A percentile compares a stretch with the other conserved stretches of the same genome.
Evolutionary conservation across 768 basidiomycete genomes (phyloP).

Genomic region (Leccinellum albellum): DNA sequence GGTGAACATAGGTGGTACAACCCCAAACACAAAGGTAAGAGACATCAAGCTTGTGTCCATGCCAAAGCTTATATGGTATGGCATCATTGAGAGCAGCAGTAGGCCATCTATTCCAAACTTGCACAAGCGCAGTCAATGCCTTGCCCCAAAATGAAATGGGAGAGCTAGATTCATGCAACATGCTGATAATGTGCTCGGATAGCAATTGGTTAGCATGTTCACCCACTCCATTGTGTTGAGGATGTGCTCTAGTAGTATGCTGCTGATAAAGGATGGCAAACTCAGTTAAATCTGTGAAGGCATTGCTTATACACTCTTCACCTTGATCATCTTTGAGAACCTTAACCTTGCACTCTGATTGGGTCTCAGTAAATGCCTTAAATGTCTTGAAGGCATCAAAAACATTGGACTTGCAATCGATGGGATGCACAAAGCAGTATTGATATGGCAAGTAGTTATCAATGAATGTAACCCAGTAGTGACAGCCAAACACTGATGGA

Average conservation of each 20-base stretch:
- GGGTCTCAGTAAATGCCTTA: constrained; percentile 32
- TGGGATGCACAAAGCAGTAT: constrained; percentile 18
- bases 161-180: no score
- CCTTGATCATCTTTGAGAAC: constrained; percentile 25
- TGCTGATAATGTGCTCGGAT: no score
- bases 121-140: no score
- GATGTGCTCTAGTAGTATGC: no score
- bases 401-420: constrained; percentile 19
- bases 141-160: no score
- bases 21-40: neutral
- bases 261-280: no score
- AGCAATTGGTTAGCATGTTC: no score
- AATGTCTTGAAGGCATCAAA: constrained; percentile 21
- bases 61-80: neutral
- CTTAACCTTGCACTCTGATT: constrained; percentile 13
- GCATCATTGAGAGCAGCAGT: neutral
- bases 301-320: constrained; percentile 27
- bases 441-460: constrained; percentile 7
- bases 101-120: neutral
- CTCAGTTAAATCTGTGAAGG: no score
- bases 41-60: neutral
- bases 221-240: no score
- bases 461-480: constrained; percentile 10
- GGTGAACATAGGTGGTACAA: no score
- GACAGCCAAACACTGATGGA: constrained; percentile 9